Percentiles rank a stretch among this genome's conserved stretches.
These are phyloP conservation scores for Ogataea nonfermentans DNA, from an alignment of 805 yeast genomes.

Conservation along the genomic window DNA sequence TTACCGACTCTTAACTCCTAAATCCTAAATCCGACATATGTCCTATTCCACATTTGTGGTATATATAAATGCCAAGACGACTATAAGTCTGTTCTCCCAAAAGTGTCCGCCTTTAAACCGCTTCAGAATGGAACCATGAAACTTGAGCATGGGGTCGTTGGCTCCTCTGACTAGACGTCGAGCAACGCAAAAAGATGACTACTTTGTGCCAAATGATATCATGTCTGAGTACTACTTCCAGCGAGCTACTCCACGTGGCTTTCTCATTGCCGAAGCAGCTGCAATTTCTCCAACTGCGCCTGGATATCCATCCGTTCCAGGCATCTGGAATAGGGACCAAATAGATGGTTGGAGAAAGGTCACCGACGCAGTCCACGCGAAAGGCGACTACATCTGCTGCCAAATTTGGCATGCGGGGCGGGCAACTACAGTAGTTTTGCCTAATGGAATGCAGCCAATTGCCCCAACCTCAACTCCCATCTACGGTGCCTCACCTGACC, in stretches of 20 bases:
- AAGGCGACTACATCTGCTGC: conserved; percentile 41
- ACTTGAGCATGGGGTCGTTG: conserved; percentile 13
- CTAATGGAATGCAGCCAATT: conserved; percentile 34
- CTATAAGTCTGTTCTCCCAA: too few relatives aligned
- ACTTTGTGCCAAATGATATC: conserved; percentile 41
- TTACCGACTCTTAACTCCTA: too few relatives aligned
- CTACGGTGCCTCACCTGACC: conserved; percentile 25
- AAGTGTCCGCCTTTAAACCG: too few relatives aligned
- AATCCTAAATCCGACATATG: too few relatives aligned
- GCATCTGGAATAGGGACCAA: conserved; percentile 47
- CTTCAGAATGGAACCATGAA: conserved; percentile 37
- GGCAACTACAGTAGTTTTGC: conserved; percentile 34
- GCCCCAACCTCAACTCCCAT: conserved; percentile 41
- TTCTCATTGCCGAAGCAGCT: conserved; percentile 57
- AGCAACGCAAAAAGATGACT: conserved; percentile 15
- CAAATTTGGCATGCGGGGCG: conserved; percentile 53
- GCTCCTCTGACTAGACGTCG: neutral
- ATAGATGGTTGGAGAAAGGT: conserved; percentile 46
- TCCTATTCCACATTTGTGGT: too few relatives aligned
- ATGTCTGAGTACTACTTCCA: conserved; percentile 50
- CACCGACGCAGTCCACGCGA: conserved; percentile 45
- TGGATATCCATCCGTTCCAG: conserved; percentile 44
- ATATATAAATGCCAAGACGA: too few relatives aligned
- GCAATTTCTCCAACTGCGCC: conserved; percentile 42
- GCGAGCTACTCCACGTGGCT: conserved; percentile 52